Evolutionary conservation across 441 rosid genomes (phyloP), one percentile per base, ranked within the genome.

Genomic region (Brassica hybrid): DNA sequence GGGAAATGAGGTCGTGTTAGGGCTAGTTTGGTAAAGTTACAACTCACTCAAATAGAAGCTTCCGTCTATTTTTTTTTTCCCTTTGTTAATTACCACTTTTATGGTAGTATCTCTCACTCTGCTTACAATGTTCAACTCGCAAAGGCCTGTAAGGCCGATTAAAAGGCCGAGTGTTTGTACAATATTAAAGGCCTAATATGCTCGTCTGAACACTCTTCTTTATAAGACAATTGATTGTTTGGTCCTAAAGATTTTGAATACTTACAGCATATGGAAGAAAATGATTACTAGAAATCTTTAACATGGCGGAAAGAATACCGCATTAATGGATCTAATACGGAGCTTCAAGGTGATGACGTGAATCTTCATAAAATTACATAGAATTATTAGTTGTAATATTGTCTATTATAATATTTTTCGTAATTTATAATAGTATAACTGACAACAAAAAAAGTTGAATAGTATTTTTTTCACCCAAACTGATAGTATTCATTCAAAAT

Each of bases 1-100:
- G 5, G 5, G 41, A 43, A 14, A 73, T 12, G 13, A 0, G 1
- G 7, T 41, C 27, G n/a, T 12, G 0, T 0, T 38, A 4, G 59
- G 77, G 59, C 4, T 7, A 48, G 14, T 78, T 34, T 66, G 6
- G 73, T 78, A 60, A 77, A 57, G 3, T 3, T 34, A 18, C 36
- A 48, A 9, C 4, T 45, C 32, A 16, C 75, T 21, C 9, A 10
- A 11, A 9, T 41, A 41, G 3, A 41, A 11, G 48, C 48, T 41
- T 41, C 5, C 48, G 13, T 11, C 41, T 34, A 25, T 7, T 7
- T 34, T 34, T 34, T 34, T 8, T 36, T 36, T 8, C 41, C 38
- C 38, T 32, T 5, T 32, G 5, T 27, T 27, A 4, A 27, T 32
- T 6, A 36, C 41, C 41, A 36, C 41, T 11, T 11, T 36, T 5